A percentile compares a stretch with the other conserved stretches of the same genome.
Evolutionary conservation across 73 alveolate species (phyloP).

Genomic region (Paramecium octaurelia): DNA sequence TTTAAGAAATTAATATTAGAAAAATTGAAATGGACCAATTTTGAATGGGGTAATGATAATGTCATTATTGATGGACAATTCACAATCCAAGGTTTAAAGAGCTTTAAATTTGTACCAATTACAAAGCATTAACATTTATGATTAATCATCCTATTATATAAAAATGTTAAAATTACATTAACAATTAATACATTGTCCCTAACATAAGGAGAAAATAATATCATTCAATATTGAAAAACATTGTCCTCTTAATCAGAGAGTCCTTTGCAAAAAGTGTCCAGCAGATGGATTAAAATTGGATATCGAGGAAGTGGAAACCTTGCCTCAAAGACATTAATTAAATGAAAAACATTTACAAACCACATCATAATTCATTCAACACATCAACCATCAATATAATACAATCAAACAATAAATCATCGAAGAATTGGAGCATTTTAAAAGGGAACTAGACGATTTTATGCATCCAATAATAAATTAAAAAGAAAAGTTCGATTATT

Average conservation of each 20-base stretch:
- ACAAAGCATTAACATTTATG: background rate
- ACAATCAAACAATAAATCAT: background rate
- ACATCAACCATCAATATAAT: background rate
- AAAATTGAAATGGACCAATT: background rate
- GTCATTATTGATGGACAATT: background rate
- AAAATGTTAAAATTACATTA: background rate
- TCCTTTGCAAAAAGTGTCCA: background rate
- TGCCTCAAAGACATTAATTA: background rate
- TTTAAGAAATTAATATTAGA: background rate
- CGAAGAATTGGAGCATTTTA: background rate
- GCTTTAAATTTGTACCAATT: background rate
- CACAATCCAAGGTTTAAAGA: background rate
- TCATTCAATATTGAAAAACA: background rate
- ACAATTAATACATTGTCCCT: background rate
- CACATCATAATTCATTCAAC: background rate
- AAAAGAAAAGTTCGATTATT: background rate
- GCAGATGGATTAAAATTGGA: background rate
- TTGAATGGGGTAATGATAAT: constrained; percentile 42
- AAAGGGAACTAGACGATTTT: background rate
- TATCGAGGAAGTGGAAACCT: background rate
- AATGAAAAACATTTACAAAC: background rate
- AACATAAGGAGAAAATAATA: background rate
- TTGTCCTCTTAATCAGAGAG: background rate
- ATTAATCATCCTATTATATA: background rate
- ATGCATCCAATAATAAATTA: background rate